Base-by-base conservation (phyloP, 2,329 filamentous ascomycete species). In the Cladosporium sp. region DNA sequence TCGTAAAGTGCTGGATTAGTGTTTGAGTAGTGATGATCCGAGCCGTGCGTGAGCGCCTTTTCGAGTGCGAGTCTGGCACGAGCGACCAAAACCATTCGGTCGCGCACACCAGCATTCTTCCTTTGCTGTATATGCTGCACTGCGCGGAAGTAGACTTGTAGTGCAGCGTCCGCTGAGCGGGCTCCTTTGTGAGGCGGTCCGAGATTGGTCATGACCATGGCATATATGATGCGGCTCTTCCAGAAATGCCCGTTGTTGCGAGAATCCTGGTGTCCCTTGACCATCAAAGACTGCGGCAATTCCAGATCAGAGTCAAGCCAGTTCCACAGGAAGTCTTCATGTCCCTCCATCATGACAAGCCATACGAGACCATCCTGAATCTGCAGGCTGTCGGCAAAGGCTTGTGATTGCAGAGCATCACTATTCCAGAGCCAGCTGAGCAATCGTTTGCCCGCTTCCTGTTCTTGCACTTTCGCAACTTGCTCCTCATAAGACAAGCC, bases 401-500 rank as follows among this genome's bases (percentile, higher is more conserved):
- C 64, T 8, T 67, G 66, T 8, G 69, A 65, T 8, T 68, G 57
- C 21, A 71, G 65, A 2, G 64, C 49, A 14, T 66, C 68, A 54
- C 64, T 71, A 21, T 67, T 66, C 68, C 72, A 73, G 0, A 78
- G 66, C 74, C 75, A 77, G 7, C 68, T 61, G 26, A 75, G 66
- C 1, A 68, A 65, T 25, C 74, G 69, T 18, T 67, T 68, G n/a
- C 74, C 75, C 8, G 75, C 69, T 54, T 71, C 60, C 13, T 61
- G 39, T 32, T 72, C 60, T 11, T 65, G 57, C 18, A 70, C 58
- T 8, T 59, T 60, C 10, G 65, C 53, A 26, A 66, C 58, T 25
- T 65, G 61, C 28, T 67, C 28, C 3, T 67, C 67, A 5, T 67
- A 46, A 6, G 67, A 25, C n/a, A 71, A 59, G 28, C 49, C 25